Evolutionary conservation across 1,284 basidiomycete species (phyloP).

Genomic region (Ustilago shanxiensis): DNA sequence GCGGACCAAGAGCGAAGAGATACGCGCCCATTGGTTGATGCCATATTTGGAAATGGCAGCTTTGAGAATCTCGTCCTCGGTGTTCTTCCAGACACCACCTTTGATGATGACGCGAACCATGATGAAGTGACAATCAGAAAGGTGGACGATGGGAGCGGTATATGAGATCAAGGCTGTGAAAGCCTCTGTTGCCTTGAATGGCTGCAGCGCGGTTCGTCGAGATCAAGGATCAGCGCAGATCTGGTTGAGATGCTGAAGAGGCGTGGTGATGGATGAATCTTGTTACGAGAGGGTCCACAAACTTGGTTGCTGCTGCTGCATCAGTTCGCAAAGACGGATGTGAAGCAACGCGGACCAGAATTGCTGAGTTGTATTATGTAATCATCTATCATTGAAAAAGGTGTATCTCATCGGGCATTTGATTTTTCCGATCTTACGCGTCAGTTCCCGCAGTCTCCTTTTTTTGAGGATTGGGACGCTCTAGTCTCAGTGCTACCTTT

Average conservation of each 20-base stretch:
- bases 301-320: not conserved
- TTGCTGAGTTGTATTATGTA: not conserved
- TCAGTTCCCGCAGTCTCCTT: no score
- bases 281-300: not conserved
- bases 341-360: not conserved
- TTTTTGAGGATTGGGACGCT: no score
- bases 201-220: not conserved
- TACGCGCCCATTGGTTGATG: constrained; percentile 83
- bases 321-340: not conserved
- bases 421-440: not conserved
- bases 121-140: not conserved
- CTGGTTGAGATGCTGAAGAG: not conserved
- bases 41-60: constrained; percentile 70
- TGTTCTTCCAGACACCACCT: constrained; percentile 70
- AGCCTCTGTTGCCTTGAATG: not conserved
- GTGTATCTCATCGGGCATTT: not conserved
- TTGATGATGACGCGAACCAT: constrained; percentile 70
- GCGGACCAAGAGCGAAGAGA: constrained; percentile 94
- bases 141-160: not conserved
- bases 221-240: not conserved
- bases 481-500: no score
- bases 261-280: no score
- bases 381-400: not conserved
- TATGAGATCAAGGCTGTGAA: not conserved
- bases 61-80: constrained; percentile 70